phyloP scores from a whole-genome alignment of 345 rosid genomes.

The Mallotus nudiflorus region DNA sequence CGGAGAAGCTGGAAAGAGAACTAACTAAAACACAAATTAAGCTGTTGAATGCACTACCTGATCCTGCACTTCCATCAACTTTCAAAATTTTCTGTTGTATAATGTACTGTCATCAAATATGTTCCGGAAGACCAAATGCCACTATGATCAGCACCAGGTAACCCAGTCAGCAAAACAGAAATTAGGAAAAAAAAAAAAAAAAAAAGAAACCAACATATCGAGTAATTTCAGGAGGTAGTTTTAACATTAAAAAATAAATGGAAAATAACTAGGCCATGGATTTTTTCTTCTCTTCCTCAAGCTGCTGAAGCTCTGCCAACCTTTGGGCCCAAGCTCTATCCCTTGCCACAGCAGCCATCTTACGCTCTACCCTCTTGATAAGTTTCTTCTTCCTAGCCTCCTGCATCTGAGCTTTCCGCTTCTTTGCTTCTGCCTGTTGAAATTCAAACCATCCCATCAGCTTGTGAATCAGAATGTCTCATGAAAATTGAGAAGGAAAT shows the following conservation, averaged over 20 bases:
- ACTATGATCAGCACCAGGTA: too few species aligned
- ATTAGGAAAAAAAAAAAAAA: too few species aligned
- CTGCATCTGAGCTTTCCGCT: conserved; percentile 76
- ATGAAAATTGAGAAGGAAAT: neutral
- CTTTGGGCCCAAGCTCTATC: conserved; percentile 87
- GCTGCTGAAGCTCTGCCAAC: conserved; percentile 64
- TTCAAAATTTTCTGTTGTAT: too few species aligned
- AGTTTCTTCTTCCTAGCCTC: conserved; percentile 80
- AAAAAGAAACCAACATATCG: too few species aligned
- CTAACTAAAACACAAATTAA: too few species aligned
- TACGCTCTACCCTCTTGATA: conserved; percentile 50
- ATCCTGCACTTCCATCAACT: too few species aligned
- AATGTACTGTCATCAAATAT: too few species aligned
- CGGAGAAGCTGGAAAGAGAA: too few species aligned
- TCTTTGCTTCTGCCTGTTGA: conserved; percentile 86
- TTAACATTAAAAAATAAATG: neutral
- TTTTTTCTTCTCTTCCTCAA: conserved; percentile 78
- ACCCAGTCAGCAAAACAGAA: too few species aligned
- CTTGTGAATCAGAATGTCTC: neutral
- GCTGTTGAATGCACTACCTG: too few species aligned
- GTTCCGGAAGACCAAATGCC: too few species aligned
- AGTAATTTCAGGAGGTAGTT: too few species aligned
- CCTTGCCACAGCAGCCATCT: conserved; percentile 91
- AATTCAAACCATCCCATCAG: conserved; percentile 14
- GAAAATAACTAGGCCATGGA: conserved; percentile 22